phyloP scores from a whole-genome alignment of 2,329 filamentous ascomycete species.

The Scedosporium apiospermum region DNA sequence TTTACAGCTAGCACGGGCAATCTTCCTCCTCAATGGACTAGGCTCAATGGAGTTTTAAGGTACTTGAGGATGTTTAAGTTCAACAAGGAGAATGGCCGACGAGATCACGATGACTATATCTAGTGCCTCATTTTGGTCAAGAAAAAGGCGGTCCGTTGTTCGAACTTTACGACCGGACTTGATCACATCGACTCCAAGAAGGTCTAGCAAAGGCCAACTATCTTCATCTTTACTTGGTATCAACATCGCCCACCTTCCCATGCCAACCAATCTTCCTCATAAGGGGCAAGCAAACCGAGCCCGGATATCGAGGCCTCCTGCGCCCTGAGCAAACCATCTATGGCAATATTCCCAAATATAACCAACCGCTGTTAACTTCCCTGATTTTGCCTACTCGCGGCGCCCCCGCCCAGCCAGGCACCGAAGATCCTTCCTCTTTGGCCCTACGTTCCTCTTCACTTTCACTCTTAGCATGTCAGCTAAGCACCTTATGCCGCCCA shows the following conservation, averaged over 20 bases:
- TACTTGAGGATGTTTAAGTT: no score
- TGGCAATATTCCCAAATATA: background rate
- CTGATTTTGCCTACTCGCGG: background rate
- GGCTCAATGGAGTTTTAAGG: no score
- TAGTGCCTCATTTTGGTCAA: no score
- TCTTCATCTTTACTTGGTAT: background rate
- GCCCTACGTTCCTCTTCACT: background rate
- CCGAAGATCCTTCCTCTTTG: background rate
- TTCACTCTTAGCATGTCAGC: background rate
- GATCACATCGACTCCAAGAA: background rate
- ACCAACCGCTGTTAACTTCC: background rate
- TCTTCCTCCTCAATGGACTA: no score
- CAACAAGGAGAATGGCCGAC: no score
- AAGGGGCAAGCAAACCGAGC: background rate
- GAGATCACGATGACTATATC: no score
- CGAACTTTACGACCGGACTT: no score
- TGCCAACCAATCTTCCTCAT: background rate
- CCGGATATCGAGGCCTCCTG: background rate
- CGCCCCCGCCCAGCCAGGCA: background rate
- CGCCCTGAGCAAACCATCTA: background rate
- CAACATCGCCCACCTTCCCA: background rate
- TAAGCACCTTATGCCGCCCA: background rate
- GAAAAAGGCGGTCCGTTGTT: no score
- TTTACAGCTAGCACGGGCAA: no score
- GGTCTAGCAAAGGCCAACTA: background rate